Conservation (phyloP, 139 green algal genomes). For the Coccomyxa sp. region DNA sequence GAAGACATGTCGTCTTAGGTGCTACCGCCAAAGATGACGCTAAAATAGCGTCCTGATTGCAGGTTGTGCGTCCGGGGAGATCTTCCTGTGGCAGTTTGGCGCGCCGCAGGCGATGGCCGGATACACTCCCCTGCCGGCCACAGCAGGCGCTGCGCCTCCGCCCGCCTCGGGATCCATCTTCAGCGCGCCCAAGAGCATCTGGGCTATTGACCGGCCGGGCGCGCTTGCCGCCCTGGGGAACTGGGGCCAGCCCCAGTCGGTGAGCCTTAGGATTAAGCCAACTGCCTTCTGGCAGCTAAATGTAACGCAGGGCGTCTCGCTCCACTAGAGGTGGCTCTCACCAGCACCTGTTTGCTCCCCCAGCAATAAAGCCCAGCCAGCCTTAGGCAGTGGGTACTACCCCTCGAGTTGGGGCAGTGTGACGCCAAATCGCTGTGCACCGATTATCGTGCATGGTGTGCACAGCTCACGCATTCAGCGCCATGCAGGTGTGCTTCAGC, state of each 20-base stretch:
- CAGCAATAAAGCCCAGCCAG: no score
- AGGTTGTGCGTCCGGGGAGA: constrained; percentile 39
- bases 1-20: no score
- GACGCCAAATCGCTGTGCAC: no score
- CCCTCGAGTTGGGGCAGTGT: no score
- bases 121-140: constrained; percentile 36
- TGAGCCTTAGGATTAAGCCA: constrained; percentile 7
- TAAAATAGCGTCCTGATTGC: neutral
- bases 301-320: no score
- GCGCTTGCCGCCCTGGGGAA: constrained; percentile 4
- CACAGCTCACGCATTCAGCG: no score
- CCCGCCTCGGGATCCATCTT: constrained; percentile 15
- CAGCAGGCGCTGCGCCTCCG: neutral
- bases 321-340: no score
- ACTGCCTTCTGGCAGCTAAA: neutral
- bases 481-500: constrained; percentile 50
- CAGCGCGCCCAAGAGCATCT: neutral
- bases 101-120: constrained; percentile 19
- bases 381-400: no score
- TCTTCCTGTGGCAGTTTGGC: constrained; percentile 67
- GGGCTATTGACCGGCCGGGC: constrained; percentile 2
- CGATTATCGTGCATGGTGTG: no score
- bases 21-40: no score
- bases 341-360: no score
- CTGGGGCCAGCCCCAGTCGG: constrained; percentile 26